Evolutionary conservation across 495 filamentous ascomycete genomes (phyloP).

Genomic region (Podospora tetraspora): DNA sequence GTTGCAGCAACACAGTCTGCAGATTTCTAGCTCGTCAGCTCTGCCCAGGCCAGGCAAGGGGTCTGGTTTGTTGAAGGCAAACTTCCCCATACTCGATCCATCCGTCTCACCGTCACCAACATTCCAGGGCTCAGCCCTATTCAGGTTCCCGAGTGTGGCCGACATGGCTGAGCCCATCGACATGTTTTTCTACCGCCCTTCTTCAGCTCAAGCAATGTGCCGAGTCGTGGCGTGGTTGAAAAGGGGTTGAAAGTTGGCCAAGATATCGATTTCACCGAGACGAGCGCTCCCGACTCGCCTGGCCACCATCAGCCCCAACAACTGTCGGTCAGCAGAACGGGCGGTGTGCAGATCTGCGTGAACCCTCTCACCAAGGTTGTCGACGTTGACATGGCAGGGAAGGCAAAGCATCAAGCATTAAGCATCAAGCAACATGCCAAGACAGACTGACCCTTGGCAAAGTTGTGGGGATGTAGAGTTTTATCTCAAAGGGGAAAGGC

Average conservation of each 20-base stretch:
- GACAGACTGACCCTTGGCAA: no score
- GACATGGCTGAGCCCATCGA: not conserved
- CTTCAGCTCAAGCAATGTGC: not conserved
- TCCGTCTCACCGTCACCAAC: not conserved
- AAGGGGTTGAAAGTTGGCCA: not conserved
- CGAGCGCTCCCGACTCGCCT: not conserved
- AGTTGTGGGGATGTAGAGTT: not conserved
- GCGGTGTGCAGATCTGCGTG: not conserved
- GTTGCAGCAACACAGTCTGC: not conserved
- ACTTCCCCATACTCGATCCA: not conserved
- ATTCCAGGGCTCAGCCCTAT: not conserved
- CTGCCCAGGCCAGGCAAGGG: not conserved
- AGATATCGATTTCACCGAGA: not conserved
- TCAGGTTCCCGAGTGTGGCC: not conserved
- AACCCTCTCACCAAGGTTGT: no score
- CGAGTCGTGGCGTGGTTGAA: not conserved
- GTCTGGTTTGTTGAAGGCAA: no score
- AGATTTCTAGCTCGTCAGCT: not conserved
- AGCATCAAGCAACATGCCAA: not conserved
- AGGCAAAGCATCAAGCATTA: not conserved
- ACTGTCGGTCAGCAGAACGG: not conserved
- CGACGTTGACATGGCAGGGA: not conserved
- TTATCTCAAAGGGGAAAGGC: not conserved
- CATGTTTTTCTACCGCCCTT: not conserved
- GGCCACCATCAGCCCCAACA: not conserved